Base-by-base conservation (phyloP, 192 early-diverging fungal genomes). In the Blastocladiella britannica region DNA sequence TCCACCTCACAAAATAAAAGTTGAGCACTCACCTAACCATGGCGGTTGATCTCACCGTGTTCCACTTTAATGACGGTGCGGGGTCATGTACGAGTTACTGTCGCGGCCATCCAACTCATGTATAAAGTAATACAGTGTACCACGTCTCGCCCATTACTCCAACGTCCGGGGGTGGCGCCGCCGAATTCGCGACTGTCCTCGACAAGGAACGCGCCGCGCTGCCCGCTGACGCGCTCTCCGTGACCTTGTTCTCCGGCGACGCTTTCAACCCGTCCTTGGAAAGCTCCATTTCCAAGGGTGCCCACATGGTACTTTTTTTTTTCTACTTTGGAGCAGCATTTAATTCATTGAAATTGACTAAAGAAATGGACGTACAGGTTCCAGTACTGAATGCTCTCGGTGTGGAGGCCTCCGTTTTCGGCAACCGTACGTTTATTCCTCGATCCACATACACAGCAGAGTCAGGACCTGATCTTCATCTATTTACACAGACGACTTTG, bases 231-330 rank as follows among this genome's bases (percentile, higher is more conserved):
- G 37, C 37, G 37, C 67, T 70, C 9, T 60, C 72, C 22, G 62
- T 79, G 51, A 70, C 79, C 8, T 56, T 81, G 29, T 83, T 83
- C 58, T 75, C 73, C 52, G 81, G 81, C 15, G 81, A 83, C 55
- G 78, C 69, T 6, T 83, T 81, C 61, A 80, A 78, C 52, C 81
- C 81, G 12, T 75, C 73, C 53, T 61, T 80, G n/a, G 81, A 83
- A 57, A 78, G 77, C 55, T 74, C 72, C 55, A 69, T 83, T 22
- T 79, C 79, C 9, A 69, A 73, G 55, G 81, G 81, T 18, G 56
- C 62, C 37, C 81, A 83, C 43, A 81, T 83, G 77, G 70, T 73
- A 53, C 61, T 26, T 9, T 26, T 22, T 25, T 30, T 20, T 62
- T 24, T 15, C 27, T 5, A 51, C 37, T 53, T 26, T 56, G 15